A percentile compares a stretch with the other conserved stretches of the same genome.
These are phyloP conservation scores for Phialophora expanda DNA, from an alignment of 2,329 filamentous ascomycete genomes.

Conservation along the genomic window DNA sequence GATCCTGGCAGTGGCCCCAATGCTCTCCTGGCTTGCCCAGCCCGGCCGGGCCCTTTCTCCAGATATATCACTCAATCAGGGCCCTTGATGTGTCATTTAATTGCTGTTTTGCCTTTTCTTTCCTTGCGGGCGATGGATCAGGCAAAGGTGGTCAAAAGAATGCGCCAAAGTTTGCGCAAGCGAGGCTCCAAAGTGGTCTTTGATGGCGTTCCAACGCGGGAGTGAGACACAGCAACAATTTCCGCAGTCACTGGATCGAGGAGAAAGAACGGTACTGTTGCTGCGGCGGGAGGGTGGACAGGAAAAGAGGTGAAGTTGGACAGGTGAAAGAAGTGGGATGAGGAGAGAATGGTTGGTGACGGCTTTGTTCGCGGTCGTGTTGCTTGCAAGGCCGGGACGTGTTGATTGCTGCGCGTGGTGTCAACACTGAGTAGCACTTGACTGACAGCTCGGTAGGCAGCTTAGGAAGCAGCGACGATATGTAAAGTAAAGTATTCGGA, in stretches of 20 bases:
- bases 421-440: neutral
- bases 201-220: neutral
- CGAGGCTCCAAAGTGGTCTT: slow-evolving; percentile 3
- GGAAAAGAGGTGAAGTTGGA: neutral
- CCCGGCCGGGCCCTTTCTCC: slow-evolving; percentile 31
- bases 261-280: neutral
- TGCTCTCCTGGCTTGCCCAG: slow-evolving; percentile 32
- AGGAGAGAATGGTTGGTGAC: neutral
- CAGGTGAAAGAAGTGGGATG: neutral
- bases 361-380: neutral
- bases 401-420: neutral
- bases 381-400: neutral
- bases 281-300: neutral
- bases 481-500: neutral
- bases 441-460: neutral
- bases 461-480: neutral
- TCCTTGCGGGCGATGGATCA: neutral
- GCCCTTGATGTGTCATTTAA: slow-evolving; percentile 27
- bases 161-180: slow-evolving; percentile 29
- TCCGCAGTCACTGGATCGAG: neutral
- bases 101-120: slow-evolving; percentile 7
- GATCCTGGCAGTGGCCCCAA: slow-evolving; percentile 13
- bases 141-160: slow-evolving; percentile 18
- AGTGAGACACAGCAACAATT: neutral
- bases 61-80: slow-evolving; percentile 10